Conservation (phyloP, 179 eudicot species). For the Nepenthes alata region DNA sequence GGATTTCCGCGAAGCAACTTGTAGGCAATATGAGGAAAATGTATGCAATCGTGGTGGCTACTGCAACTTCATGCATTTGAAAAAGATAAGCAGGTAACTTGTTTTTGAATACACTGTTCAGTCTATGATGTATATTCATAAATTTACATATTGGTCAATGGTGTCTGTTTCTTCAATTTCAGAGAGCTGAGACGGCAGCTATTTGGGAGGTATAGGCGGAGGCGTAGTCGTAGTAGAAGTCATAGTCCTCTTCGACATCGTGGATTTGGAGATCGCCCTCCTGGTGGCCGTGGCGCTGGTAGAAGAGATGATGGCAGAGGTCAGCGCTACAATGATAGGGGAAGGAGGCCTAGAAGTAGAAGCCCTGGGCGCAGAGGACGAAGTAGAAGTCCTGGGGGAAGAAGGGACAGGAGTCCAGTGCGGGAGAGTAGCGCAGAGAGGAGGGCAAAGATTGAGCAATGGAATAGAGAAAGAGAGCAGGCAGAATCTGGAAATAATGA, state of each 20-base stretch:
- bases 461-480: slow-evolving; percentile 85
- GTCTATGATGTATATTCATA: not conserved
- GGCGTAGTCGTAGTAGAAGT: slow-evolving; percentile 71
- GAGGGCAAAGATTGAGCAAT: slow-evolving; percentile 88
- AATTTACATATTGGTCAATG: not conserved
- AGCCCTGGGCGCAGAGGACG: slow-evolving; percentile 82
- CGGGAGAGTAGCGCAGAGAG: slow-evolving; percentile 93
- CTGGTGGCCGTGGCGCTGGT: slow-evolving; percentile 62
- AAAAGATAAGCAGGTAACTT: slow-evolving; percentile 76
- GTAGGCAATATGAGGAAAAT: slow-evolving; percentile 90
- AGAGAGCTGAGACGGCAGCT: slow-evolving; percentile 80
- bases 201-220: slow-evolving; percentile 65
- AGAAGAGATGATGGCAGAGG: slow-evolving; percentile 66
- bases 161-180: slow-evolving; percentile 5
- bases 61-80: slow-evolving; percentile 93
- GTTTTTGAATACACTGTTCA: not conserved
- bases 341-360: slow-evolving; percentile 81
- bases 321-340: slow-evolving; percentile 48
- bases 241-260: slow-evolving; percentile 55
- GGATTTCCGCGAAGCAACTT: slow-evolving; percentile 94
- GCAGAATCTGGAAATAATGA: slow-evolving; percentile 25
- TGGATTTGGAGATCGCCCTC: slow-evolving; percentile 55
- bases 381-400: slow-evolving; percentile 63
- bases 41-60: slow-evolving; percentile 92
- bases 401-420: slow-evolving; percentile 68